phyloP scores from a whole-genome alignment of 2,329 filamentous ascomycete species.

The Trichoderma sp. region DNA sequence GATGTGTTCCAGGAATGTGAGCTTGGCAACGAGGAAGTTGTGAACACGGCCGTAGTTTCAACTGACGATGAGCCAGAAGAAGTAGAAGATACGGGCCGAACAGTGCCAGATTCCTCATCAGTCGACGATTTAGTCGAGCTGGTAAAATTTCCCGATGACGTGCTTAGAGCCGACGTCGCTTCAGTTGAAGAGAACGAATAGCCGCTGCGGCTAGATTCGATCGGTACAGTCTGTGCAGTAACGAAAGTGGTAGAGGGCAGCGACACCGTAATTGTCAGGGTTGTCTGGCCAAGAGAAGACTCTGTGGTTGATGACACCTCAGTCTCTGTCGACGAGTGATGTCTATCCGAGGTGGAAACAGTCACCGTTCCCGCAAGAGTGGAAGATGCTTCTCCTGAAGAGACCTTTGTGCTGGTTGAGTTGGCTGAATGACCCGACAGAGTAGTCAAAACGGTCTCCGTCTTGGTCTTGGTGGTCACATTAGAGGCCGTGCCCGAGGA shows the following conservation, averaged over 20 bases:
- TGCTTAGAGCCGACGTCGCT: neutral
- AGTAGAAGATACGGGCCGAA: neutral
- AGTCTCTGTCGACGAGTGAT: neutral
- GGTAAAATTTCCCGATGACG: neutral
- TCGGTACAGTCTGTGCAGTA: conserved; percentile 1
- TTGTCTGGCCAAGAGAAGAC: neutral
- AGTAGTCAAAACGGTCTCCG: conserved; percentile 6
- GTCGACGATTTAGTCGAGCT: neutral
- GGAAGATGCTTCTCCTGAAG: neutral
- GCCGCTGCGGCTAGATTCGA: neutral
- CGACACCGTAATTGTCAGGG: conserved; percentile 1
- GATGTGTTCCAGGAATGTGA: neutral
- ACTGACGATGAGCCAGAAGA: neutral
- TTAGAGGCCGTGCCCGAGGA: conserved; percentile 4
- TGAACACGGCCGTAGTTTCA: neutral
- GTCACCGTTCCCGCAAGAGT: neutral
- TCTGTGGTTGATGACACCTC: neutral
- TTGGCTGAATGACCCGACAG: neutral
- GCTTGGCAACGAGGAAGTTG: neutral
- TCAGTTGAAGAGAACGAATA: conserved; percentile 11
- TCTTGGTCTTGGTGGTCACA: conserved; percentile 3
- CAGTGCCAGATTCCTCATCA: neutral
- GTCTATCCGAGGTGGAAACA: neutral
- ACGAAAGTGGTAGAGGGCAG: conserved; percentile 4
- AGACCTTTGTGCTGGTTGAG: neutral